Base-by-base conservation (phyloP, 495 filamentous ascomycete species). In the Penicillium flavigenum region DNA sequence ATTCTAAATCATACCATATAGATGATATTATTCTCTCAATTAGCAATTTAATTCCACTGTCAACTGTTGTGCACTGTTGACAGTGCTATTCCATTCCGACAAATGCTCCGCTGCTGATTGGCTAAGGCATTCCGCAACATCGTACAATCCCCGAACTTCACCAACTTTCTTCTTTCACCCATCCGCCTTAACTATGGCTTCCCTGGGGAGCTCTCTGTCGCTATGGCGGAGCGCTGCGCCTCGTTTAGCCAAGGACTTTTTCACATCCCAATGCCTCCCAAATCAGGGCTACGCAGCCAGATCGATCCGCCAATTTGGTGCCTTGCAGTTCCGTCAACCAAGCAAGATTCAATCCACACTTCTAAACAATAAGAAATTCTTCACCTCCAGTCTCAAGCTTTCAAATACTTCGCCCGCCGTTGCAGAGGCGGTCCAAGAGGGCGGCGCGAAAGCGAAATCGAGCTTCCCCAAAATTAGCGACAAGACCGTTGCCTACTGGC, bases 401-500 rank as follows among this genome's bases (percentile, higher is more conserved):
- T 71, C 64, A 3, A 58, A 62, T 1, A 71, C 75, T 9, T 60
- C 65, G 5, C 64, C 69, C 0, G 53, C 64, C 0, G 47, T 63
- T 14, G 57, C 58, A 1, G 61, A 56, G 45, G 58, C 61, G 7
- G 55, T 64, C 1, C 63, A 63, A 43, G 62, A 69, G 34, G 63
- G 47, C 4, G 64, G 65, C 9, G 54, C 70, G 14, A 67, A 72
- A 47, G 56, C 62, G 12, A 73, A 73, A 54, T 71, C 72, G 11
- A 67, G 81, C 69, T 96, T 91, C 65, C 92, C 92, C 6, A 78
- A 88, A 55, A 82, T 82, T 12, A 90, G 80, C 68, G 77, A 83
- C 58, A 92, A 88, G 70, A 58, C 71, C 5, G 92, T 96, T 45
- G 94, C 85, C 48, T 96, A 93, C 77, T 98, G 91, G 91, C 80